phyloP scores from a whole-genome alignment of 257 asterid species.

The Forsythia suspensa region DNA sequence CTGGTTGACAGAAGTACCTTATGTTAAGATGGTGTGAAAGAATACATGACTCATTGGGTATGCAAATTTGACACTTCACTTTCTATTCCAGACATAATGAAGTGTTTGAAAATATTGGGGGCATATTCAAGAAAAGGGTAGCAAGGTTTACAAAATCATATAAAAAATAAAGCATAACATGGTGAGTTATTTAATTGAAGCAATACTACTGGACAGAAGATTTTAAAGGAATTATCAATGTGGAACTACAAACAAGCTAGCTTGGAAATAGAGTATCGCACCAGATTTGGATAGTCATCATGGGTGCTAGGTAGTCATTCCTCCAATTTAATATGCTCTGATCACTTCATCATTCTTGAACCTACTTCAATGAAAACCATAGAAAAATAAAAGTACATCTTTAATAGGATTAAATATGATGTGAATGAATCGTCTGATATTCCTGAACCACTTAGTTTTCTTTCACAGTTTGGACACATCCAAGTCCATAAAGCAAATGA shows the following conservation, averaged over 20 bases:
- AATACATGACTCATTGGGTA: neutral
- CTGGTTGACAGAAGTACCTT: neutral
- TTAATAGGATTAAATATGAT: neutral
- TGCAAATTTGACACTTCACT: neutral
- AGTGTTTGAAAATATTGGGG: too few species aligned
- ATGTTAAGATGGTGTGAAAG: neutral
- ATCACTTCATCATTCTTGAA: constrained; percentile 22
- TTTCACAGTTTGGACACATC: neutral
- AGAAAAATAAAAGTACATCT: neutral
- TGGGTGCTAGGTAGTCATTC: constrained; percentile 1
- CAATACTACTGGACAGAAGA: neutral
- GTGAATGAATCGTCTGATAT: neutral
- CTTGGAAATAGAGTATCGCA: constrained; percentile 11
- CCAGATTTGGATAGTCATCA: constrained; percentile 16
- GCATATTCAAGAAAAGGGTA: too few species aligned
- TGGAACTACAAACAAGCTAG: neutral
- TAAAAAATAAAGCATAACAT: too few species aligned
- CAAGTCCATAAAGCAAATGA: neutral
- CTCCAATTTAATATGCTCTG: constrained; percentile 5
- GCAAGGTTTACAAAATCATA: too few species aligned
- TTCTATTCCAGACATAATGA: neutral
- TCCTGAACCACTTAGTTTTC: neutral
- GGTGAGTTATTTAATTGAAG: too few species aligned
- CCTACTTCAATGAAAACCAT: constrained; percentile 15
- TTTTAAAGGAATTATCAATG: neutral